phyloP scores from a whole-genome alignment of 495 filamentous ascomycete genomes.

The Neurospora sp. region DNA sequence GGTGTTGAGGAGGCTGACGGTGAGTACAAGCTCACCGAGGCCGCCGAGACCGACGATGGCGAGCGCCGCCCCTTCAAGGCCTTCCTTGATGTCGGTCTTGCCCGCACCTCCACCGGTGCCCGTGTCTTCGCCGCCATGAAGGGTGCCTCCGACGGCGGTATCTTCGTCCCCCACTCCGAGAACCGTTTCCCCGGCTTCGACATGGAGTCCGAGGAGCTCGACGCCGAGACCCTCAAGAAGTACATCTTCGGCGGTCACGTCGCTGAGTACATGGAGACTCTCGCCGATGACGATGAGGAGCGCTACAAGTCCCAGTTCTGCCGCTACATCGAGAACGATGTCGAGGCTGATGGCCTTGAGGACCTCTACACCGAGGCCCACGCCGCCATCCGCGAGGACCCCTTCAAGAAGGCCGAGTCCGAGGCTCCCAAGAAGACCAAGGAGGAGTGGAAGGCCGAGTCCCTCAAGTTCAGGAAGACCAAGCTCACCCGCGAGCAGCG shows the following conservation, averaged over 20 bases:
- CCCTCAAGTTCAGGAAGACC: slow-evolving; percentile 66
- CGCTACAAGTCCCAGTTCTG: slow-evolving; percentile 96
- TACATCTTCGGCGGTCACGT: slow-evolving; percentile 99
- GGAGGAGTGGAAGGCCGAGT: slow-evolving; percentile 95
- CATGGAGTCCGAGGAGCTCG: slow-evolving; percentile 91
- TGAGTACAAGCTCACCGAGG: slow-evolving; percentile 89
- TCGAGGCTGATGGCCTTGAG: slow-evolving; percentile 96
- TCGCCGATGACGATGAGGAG: slow-evolving; percentile 99
- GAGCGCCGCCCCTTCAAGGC: slow-evolving; percentile 98
- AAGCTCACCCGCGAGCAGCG: slow-evolving; percentile 78
- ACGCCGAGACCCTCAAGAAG: slow-evolving; percentile 91
- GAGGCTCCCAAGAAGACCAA: slow-evolving; percentile 80
- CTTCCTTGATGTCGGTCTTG: slow-evolving; percentile 94
- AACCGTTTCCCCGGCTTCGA: slow-evolving; percentile 99
- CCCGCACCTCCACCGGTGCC: slow-evolving; percentile 93
- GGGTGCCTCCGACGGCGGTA: slow-evolving; percentile 96
- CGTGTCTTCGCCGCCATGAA: slow-evolving; percentile 99
- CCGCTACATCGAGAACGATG: slow-evolving; percentile 91
- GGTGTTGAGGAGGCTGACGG: slow-evolving; percentile 94
- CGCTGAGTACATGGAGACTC: slow-evolving; percentile 99
- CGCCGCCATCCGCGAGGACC: slow-evolving; percentile 94
- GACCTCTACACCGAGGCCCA: slow-evolving; percentile 93
- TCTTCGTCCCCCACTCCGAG: slow-evolving; percentile 95
- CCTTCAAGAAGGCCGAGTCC: slow-evolving; percentile 85
- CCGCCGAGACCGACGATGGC: slow-evolving; percentile 69